phyloP scores from a whole-genome alignment of 495 filamentous ascomycete genomes.

The Tuber indicum region DNA sequence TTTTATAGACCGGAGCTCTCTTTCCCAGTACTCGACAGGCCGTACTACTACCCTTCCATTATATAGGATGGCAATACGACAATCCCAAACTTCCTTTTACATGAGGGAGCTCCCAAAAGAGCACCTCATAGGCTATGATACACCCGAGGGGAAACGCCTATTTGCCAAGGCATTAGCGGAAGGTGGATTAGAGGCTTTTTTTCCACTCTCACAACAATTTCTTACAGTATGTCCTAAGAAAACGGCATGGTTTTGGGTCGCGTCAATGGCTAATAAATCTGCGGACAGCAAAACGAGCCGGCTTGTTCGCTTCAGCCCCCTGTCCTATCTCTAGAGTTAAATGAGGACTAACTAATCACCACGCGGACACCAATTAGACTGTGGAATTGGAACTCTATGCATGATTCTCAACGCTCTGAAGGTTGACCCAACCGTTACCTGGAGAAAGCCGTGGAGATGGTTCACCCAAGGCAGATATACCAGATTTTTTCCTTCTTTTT shows the following conservation, averaged over 20 bases:
- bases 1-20: neutral
- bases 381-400: constrained; percentile 39
- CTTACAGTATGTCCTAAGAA: constrained; percentile 24
- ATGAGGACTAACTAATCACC: neutral
- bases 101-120: constrained; percentile 39
- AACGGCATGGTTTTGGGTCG: neutral
- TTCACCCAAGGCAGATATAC: constrained; percentile 29
- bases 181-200: constrained; percentile 38
- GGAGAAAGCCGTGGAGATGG: constrained; percentile 41
- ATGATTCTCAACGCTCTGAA: constrained; percentile 42
- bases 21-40: neutral
- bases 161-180: constrained; percentile 34
- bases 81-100: constrained; percentile 30
- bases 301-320: constrained; percentile 28
- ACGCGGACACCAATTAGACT: constrained; percentile 23
- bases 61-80: neutral
- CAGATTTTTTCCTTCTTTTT: neutral
- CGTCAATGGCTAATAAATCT: constrained; percentile 3
- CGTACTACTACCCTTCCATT: neutral
- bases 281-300: constrained; percentile 36
- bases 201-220: constrained; percentile 40
- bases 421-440: constrained; percentile 37
- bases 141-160: constrained; percentile 33
- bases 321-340: neutral
- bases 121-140: constrained; percentile 35